Evolutionary conservation across 2,329 filamentous ascomycete species (phyloP).

Genomic region (Sclerotinia trifoliorum): DNA sequence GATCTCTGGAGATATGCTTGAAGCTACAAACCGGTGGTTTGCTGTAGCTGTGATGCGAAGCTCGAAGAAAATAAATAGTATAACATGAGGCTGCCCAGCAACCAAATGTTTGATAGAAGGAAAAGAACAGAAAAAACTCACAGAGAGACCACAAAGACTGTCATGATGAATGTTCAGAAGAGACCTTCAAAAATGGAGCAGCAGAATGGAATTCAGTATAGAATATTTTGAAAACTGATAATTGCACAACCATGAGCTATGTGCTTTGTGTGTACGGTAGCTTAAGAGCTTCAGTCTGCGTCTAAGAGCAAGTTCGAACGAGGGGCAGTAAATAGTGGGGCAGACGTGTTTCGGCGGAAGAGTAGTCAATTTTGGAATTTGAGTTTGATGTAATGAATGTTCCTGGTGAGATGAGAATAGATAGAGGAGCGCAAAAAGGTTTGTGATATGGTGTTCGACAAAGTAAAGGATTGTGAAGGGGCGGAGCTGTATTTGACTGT

Average conservation of each 20-base stretch:
- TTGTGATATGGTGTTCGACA: neutral
- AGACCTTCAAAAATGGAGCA: constrained; percentile 15
- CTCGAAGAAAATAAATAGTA: neutral
- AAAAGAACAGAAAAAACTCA: constrained; percentile 41
- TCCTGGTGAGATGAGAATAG: neutral
- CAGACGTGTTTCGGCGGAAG: too few species aligned
- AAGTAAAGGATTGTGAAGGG: neutral
- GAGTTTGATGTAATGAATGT: neutral
- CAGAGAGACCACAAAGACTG: constrained; percentile 59
- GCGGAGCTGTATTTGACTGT: constrained; percentile 5
- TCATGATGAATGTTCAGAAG: constrained; percentile 46
- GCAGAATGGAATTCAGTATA: constrained; percentile 8
- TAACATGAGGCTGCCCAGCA: neutral
- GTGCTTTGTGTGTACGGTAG: neutral
- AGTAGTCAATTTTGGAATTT: neutral
- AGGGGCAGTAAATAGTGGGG: constrained; percentile 10
- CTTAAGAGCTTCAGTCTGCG: neutral
- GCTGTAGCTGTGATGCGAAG: neutral
- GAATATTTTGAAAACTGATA: neutral
- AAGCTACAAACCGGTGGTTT: neutral
- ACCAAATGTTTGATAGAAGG: neutral
- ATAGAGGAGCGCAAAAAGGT: neutral
- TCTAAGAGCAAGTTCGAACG: neutral
- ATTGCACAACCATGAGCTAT: constrained; percentile 22
- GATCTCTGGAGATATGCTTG: neutral